These are phyloP conservation scores for Xerocomellus dryophilus DNA, from an alignment of 768 basidiomycete genomes.

Conservation along the genomic window DNA sequence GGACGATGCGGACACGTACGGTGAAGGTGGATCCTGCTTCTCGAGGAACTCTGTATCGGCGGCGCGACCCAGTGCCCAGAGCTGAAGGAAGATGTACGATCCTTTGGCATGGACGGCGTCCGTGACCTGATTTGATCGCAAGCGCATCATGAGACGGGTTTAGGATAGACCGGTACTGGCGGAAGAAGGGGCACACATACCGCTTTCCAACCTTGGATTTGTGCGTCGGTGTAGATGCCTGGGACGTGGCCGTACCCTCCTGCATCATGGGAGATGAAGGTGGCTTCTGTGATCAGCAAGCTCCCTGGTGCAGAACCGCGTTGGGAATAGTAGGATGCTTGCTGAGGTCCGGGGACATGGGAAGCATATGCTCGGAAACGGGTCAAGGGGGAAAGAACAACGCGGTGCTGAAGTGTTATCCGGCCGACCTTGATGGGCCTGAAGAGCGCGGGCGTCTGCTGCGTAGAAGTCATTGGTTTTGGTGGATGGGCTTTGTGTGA, in stretches of 20 bases:
- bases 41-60: constrained; percentile 35
- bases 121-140: constrained; percentile 39
- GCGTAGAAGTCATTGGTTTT: no score
- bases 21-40: constrained; percentile 28
- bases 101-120: constrained; percentile 55
- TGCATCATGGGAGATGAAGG: constrained; percentile 47
- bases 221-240: constrained; percentile 63
- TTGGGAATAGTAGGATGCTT: constrained; percentile 48
- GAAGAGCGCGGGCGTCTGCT: constrained; percentile 36
- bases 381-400: constrained; percentile 55
- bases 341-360: constrained; percentile 38
- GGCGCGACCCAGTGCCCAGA: constrained; percentile 57
- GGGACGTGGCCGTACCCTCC: constrained; percentile 52
- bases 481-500: no score
- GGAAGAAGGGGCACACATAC: constrained; percentile 18
- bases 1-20: constrained; percentile 35
- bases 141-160: not conserved
- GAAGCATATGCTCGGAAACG: constrained; percentile 36
- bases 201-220: constrained; percentile 50
- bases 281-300: constrained; percentile 56
- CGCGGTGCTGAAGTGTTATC: constrained; percentile 43
- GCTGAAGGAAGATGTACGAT: constrained; percentile 46
- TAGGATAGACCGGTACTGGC: no score
- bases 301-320: constrained; percentile 48
- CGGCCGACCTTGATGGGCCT: constrained; percentile 45